phyloP scores from a whole-genome alignment of 2,329 filamentous ascomycete genomes.

The Colletotrichum spaethianum region DNA sequence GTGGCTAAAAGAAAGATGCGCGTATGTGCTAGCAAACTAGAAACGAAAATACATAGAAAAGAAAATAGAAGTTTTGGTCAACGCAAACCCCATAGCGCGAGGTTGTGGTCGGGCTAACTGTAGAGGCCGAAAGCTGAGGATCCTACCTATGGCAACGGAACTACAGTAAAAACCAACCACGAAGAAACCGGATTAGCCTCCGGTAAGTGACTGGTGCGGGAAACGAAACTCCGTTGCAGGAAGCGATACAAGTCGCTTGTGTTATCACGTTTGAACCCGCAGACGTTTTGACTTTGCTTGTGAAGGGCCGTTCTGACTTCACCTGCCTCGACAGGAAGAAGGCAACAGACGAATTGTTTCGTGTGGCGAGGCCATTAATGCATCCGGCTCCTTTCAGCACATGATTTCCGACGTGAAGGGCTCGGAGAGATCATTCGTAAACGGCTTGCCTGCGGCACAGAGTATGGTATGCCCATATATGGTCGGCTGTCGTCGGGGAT shows the following conservation, averaged over 20 bases:
- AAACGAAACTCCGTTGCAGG: background rate
- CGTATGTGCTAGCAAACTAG: background rate
- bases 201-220: background rate
- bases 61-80: too few relatives aligned
- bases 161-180: background rate
- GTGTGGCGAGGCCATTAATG: conserved; percentile 10
- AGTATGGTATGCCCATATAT: background rate
- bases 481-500: background rate
- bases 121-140: background rate
- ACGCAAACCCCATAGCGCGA: background rate
- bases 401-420: conserved; percentile 6
- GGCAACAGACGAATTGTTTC: background rate
- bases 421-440: background rate
- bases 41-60: background rate
- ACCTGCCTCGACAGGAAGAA: background rate
- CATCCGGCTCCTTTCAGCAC: background rate
- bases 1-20: background rate
- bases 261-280: background rate
- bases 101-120: background rate
- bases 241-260: background rate
- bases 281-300: background rate
- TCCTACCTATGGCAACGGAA: background rate
- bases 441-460: background rate
- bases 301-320: background rate
- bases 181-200: background rate